Evolutionary conservation across 23 red algal species (phyloP), one percentile per base, ranked within the genome.

Genomic region (Cyanidioschyzon merolae): DNA sequence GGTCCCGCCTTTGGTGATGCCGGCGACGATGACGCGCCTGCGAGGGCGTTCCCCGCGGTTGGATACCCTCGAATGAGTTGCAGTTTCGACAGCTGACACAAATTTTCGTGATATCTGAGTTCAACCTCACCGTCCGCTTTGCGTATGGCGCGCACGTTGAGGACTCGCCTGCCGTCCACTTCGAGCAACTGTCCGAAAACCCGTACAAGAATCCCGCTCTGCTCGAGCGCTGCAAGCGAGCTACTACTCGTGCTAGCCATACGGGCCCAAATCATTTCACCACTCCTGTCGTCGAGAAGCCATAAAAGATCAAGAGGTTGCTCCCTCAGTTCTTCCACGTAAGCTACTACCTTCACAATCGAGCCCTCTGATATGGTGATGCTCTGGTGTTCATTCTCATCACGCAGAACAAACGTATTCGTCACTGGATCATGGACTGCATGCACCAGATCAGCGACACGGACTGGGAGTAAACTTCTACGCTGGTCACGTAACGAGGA

Each of bases 61-160:
- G 32, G n/a, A 25, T 25, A 35, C 63, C 63, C 63, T 7, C 63
- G 63, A 35, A 35, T 71, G 63, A 25, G 63, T 71, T 71, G 63
- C 63, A 71, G 32, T 35, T 32, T 32, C 16, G 63, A 3, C 63
- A 71, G 63, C 63, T 27, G 63, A 71, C 63, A 71, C 12, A 32
- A 27, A 7, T 3, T 3, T 71, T 71, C 63, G 32, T 71, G 63
- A 27, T 71, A 71, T 35, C 32, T 7, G 63, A 25, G 63, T 35
- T 71, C 63, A 7, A 27, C 3, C n/a, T 71, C 63, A 27, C 63
- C 63, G n/a, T 71, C 63, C 16, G 63, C 63, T 27, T 35, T 25
- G 21, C 63, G 63, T 17, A 71, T 71, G n/a, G 63, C 32, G 63
- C 63, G 63, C 63, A 71, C 63, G 63, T 71, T 71, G 12, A 71